These are phyloP conservation scores for Petunia axillaris DNA, from an alignment of 257 asterid genomes.

Conservation along the genomic window DNA sequence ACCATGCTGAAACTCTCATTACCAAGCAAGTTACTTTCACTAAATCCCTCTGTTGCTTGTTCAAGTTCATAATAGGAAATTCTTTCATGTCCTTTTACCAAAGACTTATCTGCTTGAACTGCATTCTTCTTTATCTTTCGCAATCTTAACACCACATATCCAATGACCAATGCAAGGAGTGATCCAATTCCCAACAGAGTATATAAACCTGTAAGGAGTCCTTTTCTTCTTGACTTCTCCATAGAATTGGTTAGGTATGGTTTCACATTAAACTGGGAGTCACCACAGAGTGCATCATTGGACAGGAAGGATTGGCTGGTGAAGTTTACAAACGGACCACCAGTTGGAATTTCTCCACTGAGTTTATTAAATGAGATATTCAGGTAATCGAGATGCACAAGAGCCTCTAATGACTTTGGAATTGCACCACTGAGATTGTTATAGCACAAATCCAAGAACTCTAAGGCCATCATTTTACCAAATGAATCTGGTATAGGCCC, in stretches of 20 bases:
- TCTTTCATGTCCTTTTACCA: background rate
- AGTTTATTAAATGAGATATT: constrained; percentile 16
- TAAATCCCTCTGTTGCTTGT: background rate
- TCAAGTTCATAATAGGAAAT: constrained; percentile 20
- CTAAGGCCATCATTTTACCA: background rate
- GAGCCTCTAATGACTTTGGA: constrained; percentile 1
- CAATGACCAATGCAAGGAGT: background rate
- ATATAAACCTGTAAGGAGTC: background rate
- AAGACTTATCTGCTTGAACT: background rate
- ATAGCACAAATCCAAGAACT: constrained; percentile 1
- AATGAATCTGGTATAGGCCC: constrained; percentile 8
- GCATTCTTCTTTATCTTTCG: background rate
- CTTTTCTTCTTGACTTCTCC: background rate
- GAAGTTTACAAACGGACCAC: background rate
- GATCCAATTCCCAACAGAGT: background rate
- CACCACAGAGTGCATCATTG: constrained; percentile 11
- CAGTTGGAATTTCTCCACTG: background rate
- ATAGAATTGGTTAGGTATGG: background rate
- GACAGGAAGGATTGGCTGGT: background rate
- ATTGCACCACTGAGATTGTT: constrained; percentile 12
- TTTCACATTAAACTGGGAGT: background rate
- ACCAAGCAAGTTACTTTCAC: constrained; percentile 20
- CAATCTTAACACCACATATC: background rate
- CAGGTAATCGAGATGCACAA: background rate
- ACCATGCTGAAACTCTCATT: background rate